phyloP scores from a whole-genome alignment of 768 basidiomycete species.

The Boletus vinaceobasis region DNA sequence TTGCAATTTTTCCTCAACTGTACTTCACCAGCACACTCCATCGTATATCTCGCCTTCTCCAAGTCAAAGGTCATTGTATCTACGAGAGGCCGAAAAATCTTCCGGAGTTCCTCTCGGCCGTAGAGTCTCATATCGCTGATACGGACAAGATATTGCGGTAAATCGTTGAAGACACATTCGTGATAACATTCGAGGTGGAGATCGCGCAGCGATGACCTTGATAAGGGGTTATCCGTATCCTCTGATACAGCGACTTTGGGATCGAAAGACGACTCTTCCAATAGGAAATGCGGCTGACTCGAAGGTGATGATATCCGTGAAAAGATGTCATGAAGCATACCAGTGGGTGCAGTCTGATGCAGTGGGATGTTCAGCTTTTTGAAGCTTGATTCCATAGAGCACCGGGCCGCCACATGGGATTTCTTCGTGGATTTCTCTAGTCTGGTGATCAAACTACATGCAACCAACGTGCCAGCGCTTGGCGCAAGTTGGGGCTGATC shows the following conservation, averaged over 20 bases:
- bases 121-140: constrained; percentile 12
- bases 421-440: no score
- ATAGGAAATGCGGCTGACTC: background rate
- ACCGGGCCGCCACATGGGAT: background rate
- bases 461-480: no score
- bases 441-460: no score
- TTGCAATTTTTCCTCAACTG: background rate
- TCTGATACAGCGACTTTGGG: background rate
- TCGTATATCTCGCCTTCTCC: background rate
- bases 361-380: no score
- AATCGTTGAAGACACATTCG: constrained; percentile 9
- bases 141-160: constrained; percentile 16
- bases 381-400: background rate
- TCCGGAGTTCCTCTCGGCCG: constrained; percentile 6
- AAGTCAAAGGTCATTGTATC: background rate
- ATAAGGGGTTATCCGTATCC: background rate
- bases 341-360: no score
- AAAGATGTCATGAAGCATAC: no score
- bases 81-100: background rate
- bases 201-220: background rate
- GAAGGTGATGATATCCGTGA: background rate
- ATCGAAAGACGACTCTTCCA: background rate
- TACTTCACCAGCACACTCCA: background rate
- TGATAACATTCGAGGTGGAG: constrained; percentile 4
- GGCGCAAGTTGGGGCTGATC: no score